Conservation (phyloP, 768 basidiomycete species). For the Leccinum pellstonianum region DNA sequence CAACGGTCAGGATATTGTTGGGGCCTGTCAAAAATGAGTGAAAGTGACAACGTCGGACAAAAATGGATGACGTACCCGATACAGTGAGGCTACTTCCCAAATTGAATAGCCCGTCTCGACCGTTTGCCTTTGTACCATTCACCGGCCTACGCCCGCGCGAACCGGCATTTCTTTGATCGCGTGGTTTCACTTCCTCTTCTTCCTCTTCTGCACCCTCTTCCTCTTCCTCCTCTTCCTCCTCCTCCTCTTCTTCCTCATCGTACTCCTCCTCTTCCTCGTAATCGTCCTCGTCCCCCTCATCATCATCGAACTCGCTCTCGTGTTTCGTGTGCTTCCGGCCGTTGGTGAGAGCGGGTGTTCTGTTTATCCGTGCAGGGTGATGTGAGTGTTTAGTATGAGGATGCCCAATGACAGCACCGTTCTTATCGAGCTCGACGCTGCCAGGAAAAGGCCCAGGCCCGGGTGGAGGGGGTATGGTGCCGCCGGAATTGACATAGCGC, state of each 20-base stretch:
- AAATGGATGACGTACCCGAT: conserved; percentile 52
- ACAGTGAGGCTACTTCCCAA: conserved; percentile 84
- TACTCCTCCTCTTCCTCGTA: conserved; percentile 56
- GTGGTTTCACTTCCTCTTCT: conserved; percentile 47
- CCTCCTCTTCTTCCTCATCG: conserved; percentile 59
- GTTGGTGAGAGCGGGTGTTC: conserved; percentile 34
- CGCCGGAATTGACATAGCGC: conserved; percentile 89
- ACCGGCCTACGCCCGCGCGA: conserved; percentile 40
- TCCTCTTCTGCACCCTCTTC: conserved; percentile 65
- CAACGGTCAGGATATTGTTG: conserved; percentile 96
- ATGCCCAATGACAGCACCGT: conserved; percentile 63
- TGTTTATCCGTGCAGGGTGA: conserved; percentile 41
- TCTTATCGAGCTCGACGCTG: conserved; percentile 93
- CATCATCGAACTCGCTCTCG: conserved; percentile 68
- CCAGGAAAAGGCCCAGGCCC: conserved; percentile 99
- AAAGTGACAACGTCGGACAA: conserved; percentile 12
- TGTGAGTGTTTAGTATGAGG: conserved; percentile 32
- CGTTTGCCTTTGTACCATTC: conserved; percentile 46
- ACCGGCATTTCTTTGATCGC: conserved; percentile 34
- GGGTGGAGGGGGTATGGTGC: conserved; percentile 86
- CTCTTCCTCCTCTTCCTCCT: conserved; percentile 68
- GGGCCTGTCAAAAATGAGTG: conserved; percentile 48
- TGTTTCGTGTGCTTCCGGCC: conserved; percentile 46
- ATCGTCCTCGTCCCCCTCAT: conserved; percentile 56
- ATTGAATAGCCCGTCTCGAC: conserved; percentile 70